Evolutionary conservation across 352 stramenopile species (phyloP), one percentile per base, ranked within the genome.

Genomic region (Globisporangium uncinulatum): DNA sequence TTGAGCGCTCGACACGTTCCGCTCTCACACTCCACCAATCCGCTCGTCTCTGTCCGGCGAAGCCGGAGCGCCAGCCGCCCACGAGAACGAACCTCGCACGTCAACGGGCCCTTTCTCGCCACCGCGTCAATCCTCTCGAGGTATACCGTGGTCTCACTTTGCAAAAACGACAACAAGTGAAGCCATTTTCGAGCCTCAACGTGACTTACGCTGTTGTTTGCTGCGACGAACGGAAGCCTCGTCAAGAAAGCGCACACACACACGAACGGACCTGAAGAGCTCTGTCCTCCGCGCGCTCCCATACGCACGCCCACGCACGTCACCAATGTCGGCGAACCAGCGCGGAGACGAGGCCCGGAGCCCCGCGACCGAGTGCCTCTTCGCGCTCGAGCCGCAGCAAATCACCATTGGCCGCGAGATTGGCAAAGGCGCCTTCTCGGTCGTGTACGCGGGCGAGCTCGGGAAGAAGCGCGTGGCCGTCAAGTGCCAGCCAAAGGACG

Each of bases 401-500:
- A 73, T 92, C 42, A 87, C 86, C 62, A 88, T 92, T 43, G 78
- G 80, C 44, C 78, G 80, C 37, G 83, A 92, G 68, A 89, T 94
- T 53, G 85, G 85, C 62, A 91, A 92, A 60, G 85, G 85, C 54
- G 83, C 85, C 6, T 94, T 94, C 68, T 92, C 81, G 0, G 62
- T 92, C 29, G 85, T 94, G 45, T 93, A 82, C 59, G 61, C 66
- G 3, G 85, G 83, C 34, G 81, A 91, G 62, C 90, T 86, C 66
- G 68, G 75, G 45, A 78, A 83, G 49, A 69, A 87, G 54, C 71
- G 73, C 56, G 83, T 94, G 8, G 85, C 85, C 4, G 83, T 94
- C 66, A 94, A 94, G 63, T 91, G 85, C 52, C 85, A 94, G 54
- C 80, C 85, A 15, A 93, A 92, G 60, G 80, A 90, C 51, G 79